Evolutionary conservation across 371 early-diverging fungal species (phyloP).

Genomic region (Synchytrium microbalum): DNA sequence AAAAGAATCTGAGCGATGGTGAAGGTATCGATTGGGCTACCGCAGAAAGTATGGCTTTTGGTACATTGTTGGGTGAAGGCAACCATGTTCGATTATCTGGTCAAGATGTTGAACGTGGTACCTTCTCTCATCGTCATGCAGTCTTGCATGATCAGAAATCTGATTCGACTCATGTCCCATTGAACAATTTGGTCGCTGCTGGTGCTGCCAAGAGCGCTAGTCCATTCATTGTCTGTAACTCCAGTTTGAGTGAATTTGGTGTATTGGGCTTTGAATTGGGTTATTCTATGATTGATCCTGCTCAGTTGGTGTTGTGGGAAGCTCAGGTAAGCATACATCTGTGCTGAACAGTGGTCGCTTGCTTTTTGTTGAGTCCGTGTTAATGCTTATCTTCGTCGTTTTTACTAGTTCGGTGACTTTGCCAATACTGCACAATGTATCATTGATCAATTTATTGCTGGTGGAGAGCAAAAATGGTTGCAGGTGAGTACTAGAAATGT

Average conservation of each 20-base stretch:
- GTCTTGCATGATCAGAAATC: slow-evolving; percentile 82
- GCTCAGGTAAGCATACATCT: slow-evolving; percentile 80
- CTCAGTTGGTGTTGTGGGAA: slow-evolving; percentile 92
- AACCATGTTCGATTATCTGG: slow-evolving; percentile 87
- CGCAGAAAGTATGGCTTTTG: slow-evolving; percentile 93
- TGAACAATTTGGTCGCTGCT: slow-evolving; percentile 62
- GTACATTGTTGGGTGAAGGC: slow-evolving; percentile 79
- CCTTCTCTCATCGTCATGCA: slow-evolving; percentile 96
- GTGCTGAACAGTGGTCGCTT: slow-evolving; percentile 16
- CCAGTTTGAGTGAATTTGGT: slow-evolving; percentile 92
- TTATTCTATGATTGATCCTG: slow-evolving; percentile 87
- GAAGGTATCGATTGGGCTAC: slow-evolving; percentile 91
- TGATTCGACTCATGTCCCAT: slow-evolving; percentile 63
- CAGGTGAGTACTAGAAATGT: slow-evolving; percentile 16
- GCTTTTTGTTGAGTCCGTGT: slow-evolving; percentile 2
- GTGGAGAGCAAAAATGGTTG: slow-evolving; percentile 96
- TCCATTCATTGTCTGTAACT: slow-evolving; percentile 83
- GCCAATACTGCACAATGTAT: slow-evolving; percentile 95
- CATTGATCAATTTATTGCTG: slow-evolving; percentile 91
- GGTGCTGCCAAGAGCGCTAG: slow-evolving; percentile 63
- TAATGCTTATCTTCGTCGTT: neutral
- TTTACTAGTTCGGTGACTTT: slow-evolving; percentile 75
- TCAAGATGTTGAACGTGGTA: slow-evolving; percentile 97
- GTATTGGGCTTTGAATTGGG: slow-evolving; percentile 94
- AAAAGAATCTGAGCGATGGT: slow-evolving; percentile 66